These are phyloP conservation scores for Hypoxylon sp. DNA, from an alignment of 2,329 filamentous ascomycete genomes.

Conservation along the genomic window DNA sequence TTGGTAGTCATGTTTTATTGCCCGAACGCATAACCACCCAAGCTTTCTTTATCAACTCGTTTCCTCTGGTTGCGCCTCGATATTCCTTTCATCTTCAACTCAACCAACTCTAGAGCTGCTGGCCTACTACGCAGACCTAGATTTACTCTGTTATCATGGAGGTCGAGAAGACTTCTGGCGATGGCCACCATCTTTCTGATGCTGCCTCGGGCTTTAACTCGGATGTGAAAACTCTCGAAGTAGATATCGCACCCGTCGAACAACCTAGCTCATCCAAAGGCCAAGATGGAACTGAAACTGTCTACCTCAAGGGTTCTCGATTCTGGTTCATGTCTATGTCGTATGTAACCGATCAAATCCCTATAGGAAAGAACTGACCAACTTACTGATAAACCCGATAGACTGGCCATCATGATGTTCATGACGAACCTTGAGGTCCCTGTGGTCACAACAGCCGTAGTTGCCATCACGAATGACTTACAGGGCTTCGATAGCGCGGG, in stretches of 20 bases:
- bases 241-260: neutral
- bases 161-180: neutral
- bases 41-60: neutral
- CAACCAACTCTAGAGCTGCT: neutral
- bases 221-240: neutral
- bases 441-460: slow-evolving; percentile 42
- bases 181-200: neutral
- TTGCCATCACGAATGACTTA: slow-evolving; percentile 42
- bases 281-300: slow-evolving; percentile 4
- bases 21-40: neutral
- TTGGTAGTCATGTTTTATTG: neutral
- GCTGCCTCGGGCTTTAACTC: neutral
- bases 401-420: slow-evolving; percentile 45
- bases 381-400: slow-evolving; percentile 6
- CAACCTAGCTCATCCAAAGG: neutral
- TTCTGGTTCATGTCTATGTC: slow-evolving; percentile 11
- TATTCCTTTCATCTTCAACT: neutral
- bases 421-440: slow-evolving; percentile 42
- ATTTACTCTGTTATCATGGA: neutral
- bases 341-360: slow-evolving; percentile 17
- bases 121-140: neutral
- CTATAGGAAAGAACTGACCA: neutral
- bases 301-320: slow-evolving; percentile 7
- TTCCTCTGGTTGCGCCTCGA: neutral
- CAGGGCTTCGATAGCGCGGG: slow-evolving; percentile 27